Evolutionary conservation across 116 monocot species (phyloP), one percentile per base, ranked within the genome.

Genomic region (Thalassia testudinum): DNA sequence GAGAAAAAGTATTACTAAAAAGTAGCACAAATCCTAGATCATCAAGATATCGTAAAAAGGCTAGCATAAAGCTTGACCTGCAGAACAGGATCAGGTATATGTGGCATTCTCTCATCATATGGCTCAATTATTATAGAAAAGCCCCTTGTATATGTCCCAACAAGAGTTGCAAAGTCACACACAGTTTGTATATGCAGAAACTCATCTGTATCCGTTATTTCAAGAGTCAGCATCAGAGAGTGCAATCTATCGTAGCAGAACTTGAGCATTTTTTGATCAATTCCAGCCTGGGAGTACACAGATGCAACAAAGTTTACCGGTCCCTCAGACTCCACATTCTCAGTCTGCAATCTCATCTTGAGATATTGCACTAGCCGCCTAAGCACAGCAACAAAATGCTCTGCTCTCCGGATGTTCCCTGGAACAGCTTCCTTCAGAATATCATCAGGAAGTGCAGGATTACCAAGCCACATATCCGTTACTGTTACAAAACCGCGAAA

Each of bases 61-160:
- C 54, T 30, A 2, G 71, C 23, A 27, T 12, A 15, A 7, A 44
- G 7, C 24, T 50, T 58, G n/a, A 93, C 93, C 93, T 93, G 95
- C 49, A 97, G 45, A 12, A 97, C 79, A 49, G 97, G 97, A 26
- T 97, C 97, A 7, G 82, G 85, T 72, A 89, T 79, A 66, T 84
- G 74, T 37, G 97, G 89, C 97, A 97, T 97, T 60, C 97, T 76
- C 72, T 97, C 85, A 56, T 97, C 97, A 72, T 70, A 85, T 16
- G 97, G 97, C 52, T 97, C 97, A 28, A 97, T 97, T 43, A 97
- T 97, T 42, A 97, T 79, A 53, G 97, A 88, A 70, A 97, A 97
- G 17, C 97, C 97, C 38, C 75, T 60, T 17, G 89, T 72, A 26
- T 97, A 89, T 27, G 97, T 97, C 22, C 85, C 85, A 63, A 97